A percentile compares a stretch with the other conserved stretches of the same genome.
phyloP scores from a whole-genome alignment of 2,329 filamentous ascomycete species.

The Plectosphaerella sp. region DNA sequence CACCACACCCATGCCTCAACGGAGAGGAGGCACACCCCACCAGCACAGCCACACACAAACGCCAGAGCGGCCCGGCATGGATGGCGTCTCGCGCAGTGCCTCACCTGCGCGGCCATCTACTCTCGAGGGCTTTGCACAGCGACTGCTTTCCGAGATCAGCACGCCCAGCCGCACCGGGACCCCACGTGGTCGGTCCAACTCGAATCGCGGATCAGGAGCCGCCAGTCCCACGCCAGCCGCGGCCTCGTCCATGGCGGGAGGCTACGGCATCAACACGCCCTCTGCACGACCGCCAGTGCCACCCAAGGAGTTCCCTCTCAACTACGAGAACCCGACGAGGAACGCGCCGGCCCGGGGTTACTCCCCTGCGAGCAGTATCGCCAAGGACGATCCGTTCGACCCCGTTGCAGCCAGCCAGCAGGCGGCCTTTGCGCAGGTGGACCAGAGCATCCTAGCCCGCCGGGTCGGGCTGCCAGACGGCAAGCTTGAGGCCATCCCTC shows the following conservation, averaged over 20 bases:
- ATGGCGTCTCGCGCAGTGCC: constrained; percentile 37
- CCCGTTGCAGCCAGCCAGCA: constrained; percentile 44
- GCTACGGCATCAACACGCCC: constrained; percentile 24
- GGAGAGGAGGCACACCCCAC: constrained; percentile 11
- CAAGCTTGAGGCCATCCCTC: constrained; percentile 40
- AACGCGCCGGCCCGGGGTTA: constrained; percentile 28
- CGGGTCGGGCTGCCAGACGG: constrained; percentile 45
- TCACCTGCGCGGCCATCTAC: constrained; percentile 52
- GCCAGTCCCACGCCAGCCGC: constrained; percentile 23
- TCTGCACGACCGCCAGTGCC: constrained; percentile 26
- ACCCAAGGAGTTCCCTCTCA: constrained; percentile 37
- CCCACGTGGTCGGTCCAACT: constrained; percentile 42
- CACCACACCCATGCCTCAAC: constrained; percentile 24
- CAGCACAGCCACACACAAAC: constrained; percentile 22
- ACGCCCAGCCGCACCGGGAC: constrained; percentile 41
- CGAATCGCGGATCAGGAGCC: constrained; percentile 22
- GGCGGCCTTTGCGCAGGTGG: constrained; percentile 59
- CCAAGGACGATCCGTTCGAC: constrained; percentile 18
- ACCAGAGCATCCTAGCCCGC: constrained; percentile 56
- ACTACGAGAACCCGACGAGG: constrained; percentile 28
- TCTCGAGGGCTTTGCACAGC: constrained; percentile 58
- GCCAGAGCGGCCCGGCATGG: constrained; percentile 37
- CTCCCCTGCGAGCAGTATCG: constrained; percentile 31
- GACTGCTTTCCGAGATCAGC: constrained; percentile 55
- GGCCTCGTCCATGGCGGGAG: constrained; percentile 12